These are phyloP conservation scores for Cutaneotrichosporon sp. DNA, from an alignment of 1,284 basidiomycete genomes.

Conservation along the genomic window DNA sequence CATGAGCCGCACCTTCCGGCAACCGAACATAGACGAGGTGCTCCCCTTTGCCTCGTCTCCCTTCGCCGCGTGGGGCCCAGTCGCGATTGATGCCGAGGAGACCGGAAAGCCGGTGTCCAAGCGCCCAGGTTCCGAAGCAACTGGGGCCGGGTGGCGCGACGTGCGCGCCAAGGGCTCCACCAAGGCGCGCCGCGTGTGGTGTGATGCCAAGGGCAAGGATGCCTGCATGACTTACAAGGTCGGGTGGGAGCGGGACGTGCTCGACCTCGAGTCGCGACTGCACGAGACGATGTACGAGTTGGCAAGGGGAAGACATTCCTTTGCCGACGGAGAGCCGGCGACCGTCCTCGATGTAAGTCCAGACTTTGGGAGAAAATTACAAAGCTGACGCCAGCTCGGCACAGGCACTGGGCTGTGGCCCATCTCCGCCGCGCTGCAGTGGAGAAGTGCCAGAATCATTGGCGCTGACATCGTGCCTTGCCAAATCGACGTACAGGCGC, in stretches of 20 bases:
- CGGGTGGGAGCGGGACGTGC: slow-evolving; percentile 47
- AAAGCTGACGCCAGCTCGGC: slow-evolving; percentile 35
- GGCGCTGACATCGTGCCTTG: slow-evolving; percentile 46
- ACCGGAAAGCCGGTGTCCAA: background rate
- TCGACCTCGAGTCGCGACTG: slow-evolving; percentile 48
- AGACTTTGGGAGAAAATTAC: too few relatives aligned
- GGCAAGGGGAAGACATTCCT: slow-evolving; percentile 39
- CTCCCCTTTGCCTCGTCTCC: slow-evolving; percentile 28
- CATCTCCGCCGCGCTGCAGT: slow-evolving; percentile 45
- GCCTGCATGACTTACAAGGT: slow-evolving; percentile 37
- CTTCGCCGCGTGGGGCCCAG: slow-evolving; percentile 34
- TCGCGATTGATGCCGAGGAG: background rate
- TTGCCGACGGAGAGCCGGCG: slow-evolving; percentile 31
- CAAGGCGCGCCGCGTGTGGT: slow-evolving; percentile 18
- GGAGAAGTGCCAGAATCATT: slow-evolving; percentile 43
- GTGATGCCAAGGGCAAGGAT: slow-evolving; percentile 16
- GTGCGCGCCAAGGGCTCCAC: slow-evolving; percentile 19
- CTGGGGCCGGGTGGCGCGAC: slow-evolving; percentile 27
- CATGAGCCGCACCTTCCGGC: slow-evolving; percentile 14
- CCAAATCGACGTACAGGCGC: slow-evolving; percentile 38
- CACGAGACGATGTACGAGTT: slow-evolving; percentile 49
- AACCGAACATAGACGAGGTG: slow-evolving; percentile 31
- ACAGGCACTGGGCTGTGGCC: slow-evolving; percentile 51
- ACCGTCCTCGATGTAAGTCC: slow-evolving; percentile 46
- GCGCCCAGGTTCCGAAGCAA: background rate